phyloP scores from a whole-genome alignment of 805 yeast genomes.

The Metschnikowia reukaufii region DNA sequence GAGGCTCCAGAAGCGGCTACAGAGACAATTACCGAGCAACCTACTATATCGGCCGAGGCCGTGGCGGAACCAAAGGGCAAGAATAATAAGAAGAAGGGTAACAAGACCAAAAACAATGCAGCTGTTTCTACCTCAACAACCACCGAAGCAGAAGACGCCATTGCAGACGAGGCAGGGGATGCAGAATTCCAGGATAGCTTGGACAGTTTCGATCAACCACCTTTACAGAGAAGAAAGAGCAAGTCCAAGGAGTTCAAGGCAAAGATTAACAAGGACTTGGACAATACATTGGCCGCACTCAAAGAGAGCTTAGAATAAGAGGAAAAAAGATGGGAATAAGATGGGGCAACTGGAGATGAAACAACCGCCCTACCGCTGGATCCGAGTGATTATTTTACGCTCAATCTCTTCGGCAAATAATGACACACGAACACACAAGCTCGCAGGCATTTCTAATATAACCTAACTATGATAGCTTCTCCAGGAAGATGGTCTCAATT shows the following conservation, averaged over 20 bases:
- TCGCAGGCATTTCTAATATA: no score
- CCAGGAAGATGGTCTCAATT: no score
- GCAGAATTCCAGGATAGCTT: conserved; percentile 24
- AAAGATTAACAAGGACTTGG: conserved; percentile 35
- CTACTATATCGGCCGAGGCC: not conserved
- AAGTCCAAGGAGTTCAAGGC: conserved; percentile 35
- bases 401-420: no score
- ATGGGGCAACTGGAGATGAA: no score
- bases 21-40: not conserved
- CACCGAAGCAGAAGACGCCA: not conserved
- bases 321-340: no score
- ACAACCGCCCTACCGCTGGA: no score
- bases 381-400: no score
- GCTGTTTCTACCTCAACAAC: not conserved
- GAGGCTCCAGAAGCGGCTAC: not conserved
- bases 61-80: conserved; percentile 1
- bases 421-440: no score
- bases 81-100: conserved; percentile 7
- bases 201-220: conserved; percentile 10
- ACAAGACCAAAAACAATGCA: not conserved
- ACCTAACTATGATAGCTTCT: no score
- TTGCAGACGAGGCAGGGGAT: conserved; percentile 9
- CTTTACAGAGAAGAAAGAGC: conserved; percentile 28
- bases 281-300: conserved; percentile 40
- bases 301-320: conserved; percentile 32